Conservation (phyloP, 2,329 filamentous ascomycete species). For the Aureobasidium subglaciale region DNA sequence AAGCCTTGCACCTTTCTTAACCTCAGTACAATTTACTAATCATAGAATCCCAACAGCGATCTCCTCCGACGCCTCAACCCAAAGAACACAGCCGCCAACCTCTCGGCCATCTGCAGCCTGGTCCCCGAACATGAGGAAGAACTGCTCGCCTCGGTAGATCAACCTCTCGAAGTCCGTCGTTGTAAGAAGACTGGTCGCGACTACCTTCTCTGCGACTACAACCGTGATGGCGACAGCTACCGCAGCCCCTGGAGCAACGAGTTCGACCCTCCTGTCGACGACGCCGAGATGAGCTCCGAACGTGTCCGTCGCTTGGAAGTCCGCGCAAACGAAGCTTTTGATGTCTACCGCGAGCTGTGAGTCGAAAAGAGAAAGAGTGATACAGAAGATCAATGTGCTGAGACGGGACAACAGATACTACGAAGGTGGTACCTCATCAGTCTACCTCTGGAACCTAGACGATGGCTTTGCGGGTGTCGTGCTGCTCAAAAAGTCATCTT, state of each 20-base stretch:
- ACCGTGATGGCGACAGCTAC: slow-evolving; percentile 96
- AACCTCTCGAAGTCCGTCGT: slow-evolving; percentile 78
- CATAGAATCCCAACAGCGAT: slow-evolving; percentile 54
- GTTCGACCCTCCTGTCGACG: slow-evolving; percentile 80
- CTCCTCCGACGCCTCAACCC: slow-evolving; percentile 96
- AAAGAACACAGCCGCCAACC: slow-evolving; percentile 80
- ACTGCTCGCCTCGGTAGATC: slow-evolving; percentile 93
- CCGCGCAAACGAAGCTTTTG: slow-evolving; percentile 89
- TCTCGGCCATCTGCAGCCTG: slow-evolving; percentile 79
- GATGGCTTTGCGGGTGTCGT: slow-evolving; percentile 97
- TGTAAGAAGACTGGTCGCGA: slow-evolving; percentile 87
- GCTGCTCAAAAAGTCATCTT: slow-evolving; percentile 70
- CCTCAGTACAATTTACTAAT: not conserved
- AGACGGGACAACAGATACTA: slow-evolving; percentile 55
- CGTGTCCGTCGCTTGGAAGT: slow-evolving; percentile 89
- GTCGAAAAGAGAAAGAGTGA: slow-evolving; percentile 21
- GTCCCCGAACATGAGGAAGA: slow-evolving; percentile 93
- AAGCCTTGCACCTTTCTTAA: not conserved
- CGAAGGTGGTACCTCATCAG: slow-evolving; percentile 89
- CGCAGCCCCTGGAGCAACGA: slow-evolving; percentile 98
- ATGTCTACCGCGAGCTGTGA: slow-evolving; percentile 85
- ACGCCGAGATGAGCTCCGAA: slow-evolving; percentile 79
- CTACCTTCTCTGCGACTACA: slow-evolving; percentile 98
- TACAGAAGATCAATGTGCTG: not conserved
- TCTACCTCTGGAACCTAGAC: slow-evolving; percentile 97